Evolutionary conservation across 2,329 filamentous ascomycete genomes (phyloP).

Genomic region (Hymenotorrendiella dingleyae): DNA sequence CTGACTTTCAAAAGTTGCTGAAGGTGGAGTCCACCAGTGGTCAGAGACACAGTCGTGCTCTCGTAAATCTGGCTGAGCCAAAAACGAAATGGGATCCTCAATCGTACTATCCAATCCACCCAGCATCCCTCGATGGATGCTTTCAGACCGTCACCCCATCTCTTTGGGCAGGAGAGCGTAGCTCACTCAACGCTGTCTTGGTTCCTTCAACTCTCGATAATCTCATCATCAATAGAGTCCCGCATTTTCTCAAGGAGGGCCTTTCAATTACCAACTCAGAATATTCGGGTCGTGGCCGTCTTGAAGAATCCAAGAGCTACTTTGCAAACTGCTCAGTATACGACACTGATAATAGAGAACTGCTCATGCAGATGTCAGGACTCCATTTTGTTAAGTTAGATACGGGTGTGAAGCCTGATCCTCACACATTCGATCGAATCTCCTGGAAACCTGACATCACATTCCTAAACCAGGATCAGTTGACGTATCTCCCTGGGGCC

Average conservation of each 20-base stretch:
- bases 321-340: conserved; percentile 8
- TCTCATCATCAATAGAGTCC: conserved; percentile 14
- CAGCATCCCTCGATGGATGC: conserved; percentile 11
- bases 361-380: conserved; percentile 20
- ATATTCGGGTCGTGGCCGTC: conserved; percentile 16
- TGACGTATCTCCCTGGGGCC: neutral
- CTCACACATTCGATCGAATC: conserved; percentile 4
- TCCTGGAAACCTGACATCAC: conserved; percentile 23
- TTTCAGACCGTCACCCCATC: conserved; percentile 12
- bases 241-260: neutral
- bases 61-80: conserved; percentile 1
- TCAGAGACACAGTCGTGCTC: conserved; percentile 1
- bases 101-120: conserved; percentile 14
- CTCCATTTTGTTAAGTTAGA: conserved; percentile 15
- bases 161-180: conserved; percentile 5
- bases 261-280: conserved; percentile 4
- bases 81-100: conserved; percentile 3
- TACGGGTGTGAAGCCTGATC: neutral
- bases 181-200: conserved; percentile 10
- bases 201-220: conserved; percentile 22
- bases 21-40: conserved; percentile 5
- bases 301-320: conserved; percentile 5
- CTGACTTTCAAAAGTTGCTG: conserved; percentile 18
- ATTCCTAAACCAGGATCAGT: conserved; percentile 9
- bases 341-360: conserved; percentile 12